A percentile compares a stretch with the other conserved stretches of the same genome.
These are phyloP conservation scores for Hypoxylon subgilvum DNA, from an alignment of 495 filamentous ascomycete species.

Conservation along the genomic window DNA sequence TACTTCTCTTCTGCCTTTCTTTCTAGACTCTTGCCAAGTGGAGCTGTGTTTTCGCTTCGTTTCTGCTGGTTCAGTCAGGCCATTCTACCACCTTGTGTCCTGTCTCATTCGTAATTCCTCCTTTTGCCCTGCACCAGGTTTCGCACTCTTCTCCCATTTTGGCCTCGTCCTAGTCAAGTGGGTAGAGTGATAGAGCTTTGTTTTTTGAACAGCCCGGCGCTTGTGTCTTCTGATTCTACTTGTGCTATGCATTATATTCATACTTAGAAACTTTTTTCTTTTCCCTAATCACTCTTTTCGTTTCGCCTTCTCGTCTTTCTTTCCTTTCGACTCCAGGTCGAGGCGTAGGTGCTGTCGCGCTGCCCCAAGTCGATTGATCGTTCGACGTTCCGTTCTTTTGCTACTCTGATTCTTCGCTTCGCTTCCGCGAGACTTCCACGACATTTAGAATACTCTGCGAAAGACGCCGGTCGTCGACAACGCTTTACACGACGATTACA, in stretches of 20 bases:
- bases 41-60: slow-evolving; percentile 34
- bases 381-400: slow-evolving; percentile 46
- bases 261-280: slow-evolving; percentile 45
- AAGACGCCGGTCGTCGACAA: slow-evolving; percentile 58
- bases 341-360: slow-evolving; percentile 39
- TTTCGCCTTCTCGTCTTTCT: slow-evolving; percentile 41
- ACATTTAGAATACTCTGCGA: slow-evolving; percentile 33
- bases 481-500: slow-evolving; percentile 19
- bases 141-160: slow-evolving; percentile 30
- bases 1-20: slow-evolving; percentile 8
- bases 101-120: slow-evolving; percentile 16
- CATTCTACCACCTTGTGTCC: slow-evolving; percentile 15
- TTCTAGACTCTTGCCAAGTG: slow-evolving; percentile 13
- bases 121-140: slow-evolving; percentile 11
- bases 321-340: slow-evolving; percentile 28
- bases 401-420: slow-evolving; percentile 37
- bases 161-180: slow-evolving; percentile 25
- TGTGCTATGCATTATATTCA: slow-evolving; percentile 38
- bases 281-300: slow-evolving; percentile 52
- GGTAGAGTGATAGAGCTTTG: slow-evolving; percentile 1
- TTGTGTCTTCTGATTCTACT: slow-evolving; percentile 30
- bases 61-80: slow-evolving; percentile 30
- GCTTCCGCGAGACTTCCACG: slow-evolving; percentile 15
- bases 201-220: slow-evolving; percentile 25
- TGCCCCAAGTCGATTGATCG: slow-evolving; percentile 35